These are phyloP conservation scores for Termitomyces heimii DNA, from an alignment of 768 basidiomycete genomes.

Conservation along the genomic window DNA sequence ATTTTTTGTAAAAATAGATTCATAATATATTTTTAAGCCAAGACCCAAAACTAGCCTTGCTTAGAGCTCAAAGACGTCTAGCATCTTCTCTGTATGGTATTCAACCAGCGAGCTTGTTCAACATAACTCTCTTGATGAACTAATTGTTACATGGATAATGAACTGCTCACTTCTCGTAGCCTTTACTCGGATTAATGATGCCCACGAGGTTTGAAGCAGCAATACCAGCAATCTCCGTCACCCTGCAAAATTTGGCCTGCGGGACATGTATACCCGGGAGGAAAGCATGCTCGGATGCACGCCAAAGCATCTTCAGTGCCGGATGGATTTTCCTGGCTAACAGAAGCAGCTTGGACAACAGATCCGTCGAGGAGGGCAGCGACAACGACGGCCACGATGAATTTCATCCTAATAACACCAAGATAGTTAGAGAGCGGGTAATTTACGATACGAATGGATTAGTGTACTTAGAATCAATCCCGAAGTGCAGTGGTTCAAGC, in stretches of 20 bases:
- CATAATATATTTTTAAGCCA: no score
- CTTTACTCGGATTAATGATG: neutral
- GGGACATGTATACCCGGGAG: neutral
- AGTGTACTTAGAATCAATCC: neutral
- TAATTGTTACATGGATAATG: neutral
- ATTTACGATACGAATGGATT: neutral
- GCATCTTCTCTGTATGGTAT: neutral
- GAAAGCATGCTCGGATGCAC: neutral
- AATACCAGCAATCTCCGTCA: neutral
- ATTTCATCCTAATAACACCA: neutral
- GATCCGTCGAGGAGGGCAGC: neutral
- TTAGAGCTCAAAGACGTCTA: no score
- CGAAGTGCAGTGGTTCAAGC: neutral
- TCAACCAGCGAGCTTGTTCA: neutral
- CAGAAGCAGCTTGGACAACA: neutral
- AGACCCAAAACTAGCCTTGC: no score
- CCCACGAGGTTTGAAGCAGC: neutral
- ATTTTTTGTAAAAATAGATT: neutral
- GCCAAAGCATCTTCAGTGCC: neutral
- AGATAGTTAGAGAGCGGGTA: neutral
- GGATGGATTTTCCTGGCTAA: neutral
- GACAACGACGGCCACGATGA: neutral
- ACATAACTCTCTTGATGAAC: neutral
- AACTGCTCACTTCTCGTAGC: neutral
- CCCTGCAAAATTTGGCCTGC: neutral